Evolutionary conservation across 106 monocot genomes (phyloP).

Genomic region (Dioscorea dumetorum): DNA sequence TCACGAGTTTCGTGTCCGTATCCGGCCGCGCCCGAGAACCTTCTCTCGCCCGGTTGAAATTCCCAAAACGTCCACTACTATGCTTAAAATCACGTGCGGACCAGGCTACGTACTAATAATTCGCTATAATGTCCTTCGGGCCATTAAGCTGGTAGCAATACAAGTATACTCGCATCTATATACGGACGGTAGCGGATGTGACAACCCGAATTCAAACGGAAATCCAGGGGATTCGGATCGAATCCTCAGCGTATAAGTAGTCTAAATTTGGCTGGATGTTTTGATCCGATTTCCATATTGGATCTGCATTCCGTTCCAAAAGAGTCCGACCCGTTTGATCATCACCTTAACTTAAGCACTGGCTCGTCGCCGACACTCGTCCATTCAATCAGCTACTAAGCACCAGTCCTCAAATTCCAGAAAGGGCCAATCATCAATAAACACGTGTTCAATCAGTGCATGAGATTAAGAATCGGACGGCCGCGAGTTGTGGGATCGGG

Average conservation of each 20-base stretch:
- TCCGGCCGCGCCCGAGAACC: too few relatives aligned
- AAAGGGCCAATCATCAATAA: not conserved
- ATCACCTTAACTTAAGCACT: too few relatives aligned
- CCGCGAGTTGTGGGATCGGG: not conserved
- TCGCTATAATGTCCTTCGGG: not conserved
- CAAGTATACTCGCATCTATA: not conserved
- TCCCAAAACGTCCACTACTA: not conserved
- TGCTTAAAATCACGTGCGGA: not conserved
- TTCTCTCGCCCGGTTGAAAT: not conserved
- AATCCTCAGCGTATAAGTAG: not conserved
- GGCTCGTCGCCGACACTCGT: not conserved
- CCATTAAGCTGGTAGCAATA: too few relatives aligned
- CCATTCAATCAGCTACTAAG: not conserved
- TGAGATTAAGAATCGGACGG: not conserved
- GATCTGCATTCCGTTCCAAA: too few relatives aligned
- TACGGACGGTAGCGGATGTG: not conserved
- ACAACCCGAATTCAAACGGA: not conserved
- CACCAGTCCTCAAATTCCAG: not conserved
- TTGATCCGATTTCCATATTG: too few relatives aligned
- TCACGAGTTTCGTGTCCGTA: conserved; percentile 9
- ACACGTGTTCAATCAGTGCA: not conserved
- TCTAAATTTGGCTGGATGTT: not conserved
- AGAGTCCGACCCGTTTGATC: too few relatives aligned
- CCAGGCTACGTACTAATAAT: too few relatives aligned
- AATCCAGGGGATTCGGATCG: not conserved